phyloP scores from a whole-genome alignment of 139 green algal genomes.

The Tetraselmis chui region DNA sequence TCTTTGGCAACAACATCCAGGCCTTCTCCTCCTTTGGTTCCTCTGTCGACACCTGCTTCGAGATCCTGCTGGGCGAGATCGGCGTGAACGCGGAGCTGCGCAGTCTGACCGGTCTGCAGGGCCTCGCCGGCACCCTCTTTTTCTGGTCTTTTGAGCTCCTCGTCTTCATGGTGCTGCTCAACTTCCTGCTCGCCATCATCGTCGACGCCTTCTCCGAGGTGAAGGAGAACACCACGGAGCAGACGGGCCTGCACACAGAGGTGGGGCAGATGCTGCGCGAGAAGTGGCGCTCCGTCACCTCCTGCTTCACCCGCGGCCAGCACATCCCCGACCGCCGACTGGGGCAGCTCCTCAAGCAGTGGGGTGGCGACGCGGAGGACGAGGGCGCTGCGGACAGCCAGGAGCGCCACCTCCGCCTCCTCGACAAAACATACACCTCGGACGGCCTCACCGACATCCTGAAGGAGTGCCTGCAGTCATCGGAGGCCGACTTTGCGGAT shows the following conservation, averaged over 20 bases:
- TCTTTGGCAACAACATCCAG: conserved; percentile 69
- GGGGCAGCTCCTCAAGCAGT: conserved; percentile 49
- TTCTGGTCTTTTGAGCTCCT: conserved; percentile 83
- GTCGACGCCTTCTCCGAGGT: conserved; percentile 74
- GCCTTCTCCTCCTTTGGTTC: conserved; percentile 55
- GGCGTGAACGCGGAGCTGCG: conserved; percentile 55
- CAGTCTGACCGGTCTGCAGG: conserved; percentile 57
- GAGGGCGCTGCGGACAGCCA: not conserved
- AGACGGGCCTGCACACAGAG: conserved; percentile 58
- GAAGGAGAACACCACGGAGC: conserved; percentile 50
- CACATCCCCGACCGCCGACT: conserved; percentile 42
- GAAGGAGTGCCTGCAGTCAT: conserved; percentile 11
- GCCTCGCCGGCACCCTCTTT: conserved; percentile 53
- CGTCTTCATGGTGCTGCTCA: conserved; percentile 86
- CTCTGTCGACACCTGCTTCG: conserved; percentile 74
- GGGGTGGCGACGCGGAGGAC: conserved; percentile 35
- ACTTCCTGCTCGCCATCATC: conserved; percentile 86
- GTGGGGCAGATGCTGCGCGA: conserved; percentile 46
- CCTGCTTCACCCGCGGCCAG: conserved; percentile 26
- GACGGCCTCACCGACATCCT: not conserved
- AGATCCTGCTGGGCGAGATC: conserved; percentile 77
- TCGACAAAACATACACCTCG: not conserved
- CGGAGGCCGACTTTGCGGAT: not conserved
- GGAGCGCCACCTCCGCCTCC: not conserved
- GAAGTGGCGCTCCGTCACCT: conserved; percentile 43